phyloP scores from a whole-genome alignment of 441 rosid genomes.

The Brassica hybrid region DNA sequence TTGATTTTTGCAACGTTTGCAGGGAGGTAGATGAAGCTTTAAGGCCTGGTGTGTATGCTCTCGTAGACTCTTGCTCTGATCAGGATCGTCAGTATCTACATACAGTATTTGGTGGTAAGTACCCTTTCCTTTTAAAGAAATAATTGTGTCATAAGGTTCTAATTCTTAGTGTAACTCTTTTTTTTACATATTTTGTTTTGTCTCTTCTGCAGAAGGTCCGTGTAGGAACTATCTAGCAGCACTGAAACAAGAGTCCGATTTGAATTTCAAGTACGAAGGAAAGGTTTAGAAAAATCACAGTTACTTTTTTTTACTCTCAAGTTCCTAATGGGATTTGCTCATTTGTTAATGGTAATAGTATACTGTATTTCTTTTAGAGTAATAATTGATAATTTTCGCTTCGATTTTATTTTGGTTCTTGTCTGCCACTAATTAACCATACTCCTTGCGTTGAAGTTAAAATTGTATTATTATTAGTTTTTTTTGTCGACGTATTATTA shows the following conservation, averaged over 20 bases:
- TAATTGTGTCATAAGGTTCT: background rate
- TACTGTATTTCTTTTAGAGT: background rate
- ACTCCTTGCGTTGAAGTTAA: too few relatives aligned
- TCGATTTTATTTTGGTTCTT: too few relatives aligned
- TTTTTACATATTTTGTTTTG: background rate
- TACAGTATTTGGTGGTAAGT: constrained; percentile 81
- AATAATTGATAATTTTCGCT: background rate
- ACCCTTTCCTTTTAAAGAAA: background rate
- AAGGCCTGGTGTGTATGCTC: constrained; percentile 85
- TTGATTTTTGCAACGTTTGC: constrained; percentile 39
- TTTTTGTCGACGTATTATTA: too few relatives aligned
- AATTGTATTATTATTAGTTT: too few relatives aligned
- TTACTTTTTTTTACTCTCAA: background rate
- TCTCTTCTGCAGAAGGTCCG: constrained; percentile 77
- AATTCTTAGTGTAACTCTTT: too few relatives aligned
- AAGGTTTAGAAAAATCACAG: constrained; percentile 56
- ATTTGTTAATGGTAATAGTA: constrained; percentile 16
- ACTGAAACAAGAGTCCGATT: constrained; percentile 82
- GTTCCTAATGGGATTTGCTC: background rate
- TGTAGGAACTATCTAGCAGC: constrained; percentile 78
- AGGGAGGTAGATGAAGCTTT: constrained; percentile 93
- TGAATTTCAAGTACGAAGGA: constrained; percentile 81
- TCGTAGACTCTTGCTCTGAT: constrained; percentile 83
- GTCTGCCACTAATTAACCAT: too few relatives aligned
- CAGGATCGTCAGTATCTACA: constrained; percentile 87